Evolutionary conservation across 164 flowering plant species (phyloP).

Genomic region (Nelumbo lutea): DNA sequence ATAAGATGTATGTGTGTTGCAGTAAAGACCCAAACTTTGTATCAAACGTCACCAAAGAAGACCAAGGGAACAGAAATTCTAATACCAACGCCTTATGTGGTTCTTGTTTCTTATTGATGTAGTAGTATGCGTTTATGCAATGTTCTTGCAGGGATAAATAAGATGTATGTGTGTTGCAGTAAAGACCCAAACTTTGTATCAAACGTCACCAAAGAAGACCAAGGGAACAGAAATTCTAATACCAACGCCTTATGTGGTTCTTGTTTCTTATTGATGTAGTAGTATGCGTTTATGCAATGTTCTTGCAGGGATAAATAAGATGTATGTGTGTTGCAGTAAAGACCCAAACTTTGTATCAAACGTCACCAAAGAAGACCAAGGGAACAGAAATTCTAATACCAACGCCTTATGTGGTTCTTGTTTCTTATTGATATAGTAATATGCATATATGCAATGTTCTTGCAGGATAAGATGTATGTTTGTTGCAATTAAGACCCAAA

Average conservation of each 20-base stretch:
- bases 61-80: too few relatives aligned
- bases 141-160: slow-evolving; percentile 29
- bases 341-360: slow-evolving; percentile 31
- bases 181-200: slow-evolving; percentile 29
- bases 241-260: neutral
- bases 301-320: slow-evolving; percentile 32
- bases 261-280: neutral
- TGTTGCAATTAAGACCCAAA: too few relatives aligned
- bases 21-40: too few relatives aligned
- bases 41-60: too few relatives aligned
- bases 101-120: neutral
- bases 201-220: slow-evolving; percentile 22
- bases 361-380: slow-evolving; percentile 9
- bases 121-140: neutral
- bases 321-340: slow-evolving; percentile 46
- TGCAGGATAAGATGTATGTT: too few relatives aligned
- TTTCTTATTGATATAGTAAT: neutral
- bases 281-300: neutral
- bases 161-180: slow-evolving; percentile 46
- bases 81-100: too few relatives aligned
- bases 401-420: neutral
- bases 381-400: too few relatives aligned
- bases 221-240: too few relatives aligned
- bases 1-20: too few relatives aligned
- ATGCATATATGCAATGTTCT: neutral